Percentiles rank a stretch among this genome's conserved stretches.
Evolutionary conservation across 768 basidiomycete genomes (phyloP).

Genomic region (Leccinum pellstonianum): DNA sequence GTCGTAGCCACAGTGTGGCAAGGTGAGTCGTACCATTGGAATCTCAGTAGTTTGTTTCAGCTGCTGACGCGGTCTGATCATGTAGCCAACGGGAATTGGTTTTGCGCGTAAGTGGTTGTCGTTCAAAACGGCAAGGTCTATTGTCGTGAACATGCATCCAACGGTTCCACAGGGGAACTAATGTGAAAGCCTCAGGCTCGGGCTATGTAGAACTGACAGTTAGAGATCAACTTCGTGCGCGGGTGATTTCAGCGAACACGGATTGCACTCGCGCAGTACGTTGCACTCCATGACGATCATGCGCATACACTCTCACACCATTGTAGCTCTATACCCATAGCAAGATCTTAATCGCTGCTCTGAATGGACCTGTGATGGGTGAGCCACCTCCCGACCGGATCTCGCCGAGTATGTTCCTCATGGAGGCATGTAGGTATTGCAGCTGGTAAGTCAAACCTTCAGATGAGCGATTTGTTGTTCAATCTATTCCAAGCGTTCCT

Average conservation of each 20-base stretch:
- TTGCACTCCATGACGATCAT: neutral
- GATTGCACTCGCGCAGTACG: slow-evolving; percentile 67
- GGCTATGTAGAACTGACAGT: slow-evolving; percentile 25
- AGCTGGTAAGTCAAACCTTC: slow-evolving; percentile 43
- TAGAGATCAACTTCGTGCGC: slow-evolving; percentile 47
- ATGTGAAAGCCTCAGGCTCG: slow-evolving; percentile 39
- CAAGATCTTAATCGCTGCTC: slow-evolving; percentile 67
- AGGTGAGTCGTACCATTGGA: slow-evolving; percentile 36
- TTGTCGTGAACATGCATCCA: neutral
- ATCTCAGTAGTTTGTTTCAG: neutral
- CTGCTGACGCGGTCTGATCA: neutral
- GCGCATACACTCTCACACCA: neutral
- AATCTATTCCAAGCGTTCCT: slow-evolving; percentile 47
- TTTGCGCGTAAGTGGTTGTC: slow-evolving; percentile 57
- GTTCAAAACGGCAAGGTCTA: neutral
- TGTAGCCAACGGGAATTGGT: slow-evolving; percentile 66
- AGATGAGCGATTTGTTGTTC: neutral
- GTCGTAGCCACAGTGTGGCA: slow-evolving; percentile 69
- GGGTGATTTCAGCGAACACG: slow-evolving; percentile 50
- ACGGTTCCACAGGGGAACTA: slow-evolving; percentile 48
- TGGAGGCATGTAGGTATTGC: slow-evolving; percentile 50
- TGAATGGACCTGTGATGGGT: slow-evolving; percentile 81
- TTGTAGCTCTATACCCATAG: slow-evolving; percentile 62
- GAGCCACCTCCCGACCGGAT: neutral
- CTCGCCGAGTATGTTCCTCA: slow-evolving; percentile 6